Evolutionary conservation across 2,329 filamentous ascomycete species (phyloP).

Genomic region (Alternaria consortialis): DNA sequence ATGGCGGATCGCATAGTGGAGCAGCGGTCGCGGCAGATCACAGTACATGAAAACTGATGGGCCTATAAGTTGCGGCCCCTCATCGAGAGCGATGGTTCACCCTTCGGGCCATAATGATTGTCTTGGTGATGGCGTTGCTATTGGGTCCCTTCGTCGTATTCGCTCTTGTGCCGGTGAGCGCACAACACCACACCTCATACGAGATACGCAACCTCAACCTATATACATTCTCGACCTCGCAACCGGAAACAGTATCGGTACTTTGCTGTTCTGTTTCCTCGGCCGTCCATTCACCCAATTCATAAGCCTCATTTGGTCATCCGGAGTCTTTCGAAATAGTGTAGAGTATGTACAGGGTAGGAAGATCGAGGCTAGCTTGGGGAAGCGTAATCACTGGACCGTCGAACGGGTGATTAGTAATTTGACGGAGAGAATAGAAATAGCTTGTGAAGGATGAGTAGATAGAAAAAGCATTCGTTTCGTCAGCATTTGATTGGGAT

Average conservation of each 20-base stretch:
- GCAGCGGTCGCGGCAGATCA: no score
- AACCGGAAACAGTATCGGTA: neutral
- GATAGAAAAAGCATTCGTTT: no score
- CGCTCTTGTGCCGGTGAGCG: no score
- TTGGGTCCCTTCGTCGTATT: no score
- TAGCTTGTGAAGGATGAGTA: no score
- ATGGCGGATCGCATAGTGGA: no score
- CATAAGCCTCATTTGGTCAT: neutral
- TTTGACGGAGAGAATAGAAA: no score
- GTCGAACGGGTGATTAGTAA: neutral
- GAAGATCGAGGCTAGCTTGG: neutral
- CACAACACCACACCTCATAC: no score
- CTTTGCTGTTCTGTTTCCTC: neutral
- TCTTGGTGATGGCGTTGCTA: neutral
- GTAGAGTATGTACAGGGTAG: no score
- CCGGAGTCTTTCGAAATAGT: neutral
- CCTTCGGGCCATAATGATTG: neutral
- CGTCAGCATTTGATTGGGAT: no score
- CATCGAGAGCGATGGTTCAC: neutral
- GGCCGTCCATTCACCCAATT: neutral
- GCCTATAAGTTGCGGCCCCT: neutral
- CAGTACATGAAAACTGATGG: neutral
- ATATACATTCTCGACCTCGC: neutral
- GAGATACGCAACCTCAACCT: no score
- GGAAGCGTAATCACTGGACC: no score